Evolutionary conservation across 2,329 filamentous ascomycete genomes (phyloP).

Genomic region (Colletotrichum trifolii): DNA sequence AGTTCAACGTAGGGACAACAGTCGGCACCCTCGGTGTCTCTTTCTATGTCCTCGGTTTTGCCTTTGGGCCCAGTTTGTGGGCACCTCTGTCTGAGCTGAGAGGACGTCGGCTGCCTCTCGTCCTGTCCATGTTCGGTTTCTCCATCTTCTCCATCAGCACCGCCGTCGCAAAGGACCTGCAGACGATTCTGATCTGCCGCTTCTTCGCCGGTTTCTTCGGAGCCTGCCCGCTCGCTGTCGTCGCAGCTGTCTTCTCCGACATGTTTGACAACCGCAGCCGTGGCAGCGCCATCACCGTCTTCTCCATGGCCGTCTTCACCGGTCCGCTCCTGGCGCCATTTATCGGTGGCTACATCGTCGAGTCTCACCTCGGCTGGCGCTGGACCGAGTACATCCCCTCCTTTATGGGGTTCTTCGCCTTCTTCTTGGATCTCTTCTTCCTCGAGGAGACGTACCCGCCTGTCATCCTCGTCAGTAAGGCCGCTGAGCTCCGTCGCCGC

Average conservation of each 20-base stretch:
- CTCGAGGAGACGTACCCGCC: conserved; percentile 78
- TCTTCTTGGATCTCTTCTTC: conserved; percentile 69
- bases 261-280: conserved; percentile 75
- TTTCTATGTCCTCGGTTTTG: conserved; percentile 78
- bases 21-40: conserved; percentile 74
- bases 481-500: conserved; percentile 68
- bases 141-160: conserved; percentile 74
- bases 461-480: conserved; percentile 71
- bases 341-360: conserved; percentile 74
- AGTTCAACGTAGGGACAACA: conserved; percentile 71
- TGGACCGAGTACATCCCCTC: conserved; percentile 76
- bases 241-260: conserved; percentile 78
- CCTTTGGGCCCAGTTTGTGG: conserved; percentile 77
- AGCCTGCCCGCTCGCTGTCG: conserved; percentile 74
- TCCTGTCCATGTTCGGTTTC: conserved; percentile 75
- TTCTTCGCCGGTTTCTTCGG: conserved; percentile 82
- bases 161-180: conserved; percentile 74
- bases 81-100: conserved; percentile 79
- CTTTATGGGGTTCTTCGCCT: conserved; percentile 72
- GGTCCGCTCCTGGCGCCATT: conserved; percentile 76
- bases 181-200: conserved; percentile 76
- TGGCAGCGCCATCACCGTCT: conserved; percentile 68
- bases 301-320: conserved; percentile 72
- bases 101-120: conserved; percentile 72
- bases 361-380: conserved; percentile 74